These are phyloP conservation scores for Candida boidinii DNA, from an alignment of 805 yeast species.

Conservation along the genomic window DNA sequence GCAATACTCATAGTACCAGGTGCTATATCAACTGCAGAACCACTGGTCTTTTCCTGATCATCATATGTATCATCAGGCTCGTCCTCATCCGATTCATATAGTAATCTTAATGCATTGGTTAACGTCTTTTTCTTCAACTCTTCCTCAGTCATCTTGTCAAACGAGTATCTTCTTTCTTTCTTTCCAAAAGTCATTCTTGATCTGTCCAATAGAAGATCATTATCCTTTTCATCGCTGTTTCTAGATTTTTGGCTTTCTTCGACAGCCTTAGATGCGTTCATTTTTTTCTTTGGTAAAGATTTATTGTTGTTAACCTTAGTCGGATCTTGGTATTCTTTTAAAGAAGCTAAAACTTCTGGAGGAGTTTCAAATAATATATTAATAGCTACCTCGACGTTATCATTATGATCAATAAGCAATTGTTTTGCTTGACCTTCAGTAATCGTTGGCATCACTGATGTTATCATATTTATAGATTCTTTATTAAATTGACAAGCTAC, in stretches of 20 bases:
- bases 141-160: constrained; percentile 16
- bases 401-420: constrained; percentile 37
- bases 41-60: constrained; percentile 38
- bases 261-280: constrained; percentile 3
- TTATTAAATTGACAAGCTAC: constrained; percentile 15
- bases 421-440: constrained; percentile 36
- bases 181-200: constrained; percentile 26
- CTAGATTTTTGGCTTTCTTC: constrained; percentile 6
- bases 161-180: constrained; percentile 12
- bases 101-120: constrained; percentile 44
- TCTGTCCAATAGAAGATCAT: constrained; percentile 19
- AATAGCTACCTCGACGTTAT: constrained; percentile 50
- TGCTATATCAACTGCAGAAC: constrained; percentile 7
- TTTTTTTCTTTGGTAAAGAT: no score
- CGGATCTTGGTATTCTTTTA: constrained; percentile 22
- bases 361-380: constrained; percentile 53
- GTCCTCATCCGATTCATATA: constrained; percentile 74
- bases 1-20: neutral
- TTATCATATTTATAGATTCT: constrained; percentile 30
- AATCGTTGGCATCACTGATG: constrained; percentile 65
- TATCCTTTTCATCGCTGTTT: constrained; percentile 5
- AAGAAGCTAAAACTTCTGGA: constrained; percentile 34
- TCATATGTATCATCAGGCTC: constrained; percentile 77
- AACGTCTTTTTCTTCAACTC: constrained; percentile 51
- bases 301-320: no score